These are phyloP conservation scores for Penicillium bialowiezense DNA, from an alignment of 495 filamentous ascomycete species.

Conservation along the genomic window DNA sequence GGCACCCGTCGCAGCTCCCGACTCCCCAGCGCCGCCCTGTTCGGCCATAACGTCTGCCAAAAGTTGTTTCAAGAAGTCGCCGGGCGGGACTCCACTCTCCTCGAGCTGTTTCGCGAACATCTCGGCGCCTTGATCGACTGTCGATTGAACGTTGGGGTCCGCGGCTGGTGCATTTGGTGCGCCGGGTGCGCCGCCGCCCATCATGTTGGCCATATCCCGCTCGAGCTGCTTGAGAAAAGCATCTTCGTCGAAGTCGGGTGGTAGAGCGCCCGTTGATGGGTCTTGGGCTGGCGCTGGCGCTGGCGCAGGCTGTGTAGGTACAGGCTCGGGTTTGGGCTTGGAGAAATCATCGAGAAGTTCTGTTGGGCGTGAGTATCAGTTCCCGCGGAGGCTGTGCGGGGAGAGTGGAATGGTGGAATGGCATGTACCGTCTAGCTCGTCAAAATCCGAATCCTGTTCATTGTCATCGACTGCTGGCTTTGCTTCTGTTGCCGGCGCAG, in stretches of 20 bases:
- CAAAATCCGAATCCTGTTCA: constrained; percentile 63
- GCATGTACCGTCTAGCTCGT: constrained; percentile 78
- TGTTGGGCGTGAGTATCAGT: constrained; percentile 29
- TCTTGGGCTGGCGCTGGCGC: constrained; percentile 4
- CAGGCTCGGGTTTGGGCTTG: constrained; percentile 45
- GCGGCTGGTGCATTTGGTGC: constrained; percentile 10
- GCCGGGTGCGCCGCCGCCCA: constrained; percentile 50
- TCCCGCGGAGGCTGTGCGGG: not conserved
- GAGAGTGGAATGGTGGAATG: not conserved
- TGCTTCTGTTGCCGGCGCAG: constrained; percentile 5
- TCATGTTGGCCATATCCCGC: constrained; percentile 78
- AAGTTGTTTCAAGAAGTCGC: constrained; percentile 78
- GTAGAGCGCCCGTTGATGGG: constrained; percentile 15
- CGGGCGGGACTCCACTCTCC: constrained; percentile 63
- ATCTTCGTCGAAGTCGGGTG: constrained; percentile 51
- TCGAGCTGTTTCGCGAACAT: constrained; percentile 78
- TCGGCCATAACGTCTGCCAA: constrained; percentile 81
- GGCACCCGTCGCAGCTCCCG: constrained; percentile 16
- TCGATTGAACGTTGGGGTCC: constrained; percentile 22
- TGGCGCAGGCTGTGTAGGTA: constrained; percentile 8
- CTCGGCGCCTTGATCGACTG: constrained; percentile 39
- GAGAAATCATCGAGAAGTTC: constrained; percentile 90
- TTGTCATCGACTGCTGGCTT: constrained; percentile 24
- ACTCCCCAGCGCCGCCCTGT: constrained; percentile 53
- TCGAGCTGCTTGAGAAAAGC: constrained; percentile 77